Percentiles rank a stretch among this genome's conserved stretches.
Conservation (phyloP, 2,329 filamentous ascomycete genomes). For the Uncinocarpus reesii region DNA sequence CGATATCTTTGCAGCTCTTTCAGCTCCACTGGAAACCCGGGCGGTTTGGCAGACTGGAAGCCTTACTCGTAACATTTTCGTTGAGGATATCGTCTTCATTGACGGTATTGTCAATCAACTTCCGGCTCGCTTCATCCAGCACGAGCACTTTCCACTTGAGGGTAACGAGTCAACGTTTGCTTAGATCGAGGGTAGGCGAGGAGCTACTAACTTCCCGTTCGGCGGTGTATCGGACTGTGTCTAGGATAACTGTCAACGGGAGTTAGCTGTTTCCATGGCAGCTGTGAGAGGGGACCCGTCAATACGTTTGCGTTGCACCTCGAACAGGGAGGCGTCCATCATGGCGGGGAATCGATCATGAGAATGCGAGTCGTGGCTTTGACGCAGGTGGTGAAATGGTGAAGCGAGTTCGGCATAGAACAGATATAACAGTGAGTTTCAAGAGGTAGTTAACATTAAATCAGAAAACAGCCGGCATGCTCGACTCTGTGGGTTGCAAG, state of each 20-base stretch:
- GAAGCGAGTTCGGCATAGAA: no score
- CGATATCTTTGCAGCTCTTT: conserved; percentile 59
- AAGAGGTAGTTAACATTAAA: no score
- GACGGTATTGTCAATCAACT: conserved; percentile 79
- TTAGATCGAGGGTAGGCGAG: conserved; percentile 19
- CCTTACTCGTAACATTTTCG: conserved; percentile 84
- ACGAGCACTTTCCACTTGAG: conserved; percentile 91
- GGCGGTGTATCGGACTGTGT: conserved; percentile 65
- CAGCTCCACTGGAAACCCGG: conserved; percentile 12
- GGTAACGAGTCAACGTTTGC: conserved; percentile 22
- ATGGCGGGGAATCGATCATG: conserved; percentile 32
- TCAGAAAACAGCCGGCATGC: no score
- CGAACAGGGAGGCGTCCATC: conserved; percentile 77
- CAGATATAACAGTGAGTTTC: no score
- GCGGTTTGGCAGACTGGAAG: conserved; percentile 9
- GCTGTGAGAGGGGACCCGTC: neutral
- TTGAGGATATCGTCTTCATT: conserved; percentile 97
- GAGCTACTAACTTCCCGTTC: conserved; percentile 58
- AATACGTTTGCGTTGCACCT: conserved; percentile 69
- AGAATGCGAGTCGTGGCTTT: neutral
- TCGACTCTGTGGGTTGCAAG: no score
- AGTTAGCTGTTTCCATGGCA: conserved; percentile 3
- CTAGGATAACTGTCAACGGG: conserved; percentile 58
- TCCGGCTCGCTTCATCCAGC: conserved; percentile 71
- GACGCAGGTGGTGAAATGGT: neutral